A percentile compares a stretch with the other conserved stretches of the same genome.
Evolutionary conservation across 2,329 filamentous ascomycete genomes (phyloP).

Genomic region (Acrocalymma vagum): DNA sequence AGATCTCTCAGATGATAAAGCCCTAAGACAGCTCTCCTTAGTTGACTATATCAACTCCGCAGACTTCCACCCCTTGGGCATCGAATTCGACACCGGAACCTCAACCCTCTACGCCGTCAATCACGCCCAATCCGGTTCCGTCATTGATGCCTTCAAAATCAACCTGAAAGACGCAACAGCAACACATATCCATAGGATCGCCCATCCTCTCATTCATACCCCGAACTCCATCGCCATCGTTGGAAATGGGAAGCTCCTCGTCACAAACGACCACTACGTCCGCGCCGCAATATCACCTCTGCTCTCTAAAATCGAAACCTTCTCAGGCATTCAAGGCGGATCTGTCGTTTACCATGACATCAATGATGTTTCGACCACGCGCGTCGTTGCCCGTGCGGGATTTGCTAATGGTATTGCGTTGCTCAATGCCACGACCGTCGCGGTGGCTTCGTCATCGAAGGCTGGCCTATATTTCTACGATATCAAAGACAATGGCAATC

Average conservation of each 20-base stretch:
- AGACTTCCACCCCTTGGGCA: constrained; percentile 54
- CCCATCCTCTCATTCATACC: constrained; percentile 39
- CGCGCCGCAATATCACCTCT: constrained; percentile 28
- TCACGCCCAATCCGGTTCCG: constrained; percentile 44
- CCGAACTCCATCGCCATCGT: constrained; percentile 52
- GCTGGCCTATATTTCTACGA: constrained; percentile 47
- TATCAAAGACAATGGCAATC: constrained; percentile 10
- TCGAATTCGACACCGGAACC: constrained; percentile 45
- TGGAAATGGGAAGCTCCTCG: constrained; percentile 39
- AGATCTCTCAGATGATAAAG: constrained; percentile 16
- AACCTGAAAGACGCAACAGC: constrained; percentile 28
- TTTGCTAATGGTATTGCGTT: constrained; percentile 54
- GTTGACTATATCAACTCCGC: constrained; percentile 27
- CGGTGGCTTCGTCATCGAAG: constrained; percentile 48
- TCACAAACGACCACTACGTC: constrained; percentile 56
- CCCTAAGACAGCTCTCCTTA: constrained; percentile 34
- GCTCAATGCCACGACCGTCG: constrained; percentile 47
- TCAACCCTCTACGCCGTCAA: constrained; percentile 51
- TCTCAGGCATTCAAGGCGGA: constrained; percentile 45
- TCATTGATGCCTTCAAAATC: constrained; percentile 43
- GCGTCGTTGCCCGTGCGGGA: constrained; percentile 40
- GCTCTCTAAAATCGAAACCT: constrained; percentile 50
- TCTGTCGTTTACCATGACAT: constrained; percentile 47
- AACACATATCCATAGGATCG: constrained; percentile 38
- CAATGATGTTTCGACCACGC: constrained; percentile 11